These are phyloP conservation scores for Tetramitus jugosus DNA, from an alignment of 208 protist species.

Conservation along the genomic window DNA sequence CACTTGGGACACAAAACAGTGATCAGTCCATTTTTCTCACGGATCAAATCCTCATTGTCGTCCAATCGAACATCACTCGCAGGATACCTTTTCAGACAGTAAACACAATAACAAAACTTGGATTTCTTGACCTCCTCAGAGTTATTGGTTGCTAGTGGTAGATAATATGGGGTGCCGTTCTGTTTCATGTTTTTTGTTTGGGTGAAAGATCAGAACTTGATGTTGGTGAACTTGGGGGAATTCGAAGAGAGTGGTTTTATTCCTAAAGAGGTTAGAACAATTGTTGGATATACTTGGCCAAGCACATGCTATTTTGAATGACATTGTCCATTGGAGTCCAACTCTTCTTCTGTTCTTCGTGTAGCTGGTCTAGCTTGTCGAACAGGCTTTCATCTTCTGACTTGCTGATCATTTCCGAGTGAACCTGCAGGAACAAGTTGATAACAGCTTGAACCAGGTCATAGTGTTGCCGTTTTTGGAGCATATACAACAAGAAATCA, in stretches of 20 bases:
- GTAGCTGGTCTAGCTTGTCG: not conserved
- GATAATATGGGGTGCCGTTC: too few species aligned
- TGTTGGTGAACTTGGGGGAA: too few species aligned
- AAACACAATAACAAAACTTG: not conserved
- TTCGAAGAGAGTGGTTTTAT: too few species aligned
- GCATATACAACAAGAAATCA: not conserved
- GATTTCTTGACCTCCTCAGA: not conserved
- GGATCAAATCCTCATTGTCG: not conserved
- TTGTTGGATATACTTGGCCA: too few species aligned
- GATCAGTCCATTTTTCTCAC: not conserved
- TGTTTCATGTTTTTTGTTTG: too few species aligned
- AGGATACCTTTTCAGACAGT: not conserved
- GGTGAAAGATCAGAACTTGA: too few species aligned
- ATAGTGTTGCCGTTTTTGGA: not conserved
- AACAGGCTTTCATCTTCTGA: not conserved
- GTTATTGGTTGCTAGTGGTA: not conserved
- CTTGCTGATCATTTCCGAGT: not conserved
- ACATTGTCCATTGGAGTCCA: too few species aligned
- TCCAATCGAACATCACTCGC: not conserved
- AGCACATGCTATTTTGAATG: too few species aligned
- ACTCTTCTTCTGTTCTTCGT: too few species aligned
- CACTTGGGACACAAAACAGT: not conserved
- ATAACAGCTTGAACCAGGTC: slow-evolving; percentile 9
- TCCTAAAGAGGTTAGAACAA: too few species aligned
- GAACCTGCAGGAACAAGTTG: slow-evolving; percentile 11